Conservation (phyloP, 306 rosid genomes). For the Cicer yamashitae region DNA sequence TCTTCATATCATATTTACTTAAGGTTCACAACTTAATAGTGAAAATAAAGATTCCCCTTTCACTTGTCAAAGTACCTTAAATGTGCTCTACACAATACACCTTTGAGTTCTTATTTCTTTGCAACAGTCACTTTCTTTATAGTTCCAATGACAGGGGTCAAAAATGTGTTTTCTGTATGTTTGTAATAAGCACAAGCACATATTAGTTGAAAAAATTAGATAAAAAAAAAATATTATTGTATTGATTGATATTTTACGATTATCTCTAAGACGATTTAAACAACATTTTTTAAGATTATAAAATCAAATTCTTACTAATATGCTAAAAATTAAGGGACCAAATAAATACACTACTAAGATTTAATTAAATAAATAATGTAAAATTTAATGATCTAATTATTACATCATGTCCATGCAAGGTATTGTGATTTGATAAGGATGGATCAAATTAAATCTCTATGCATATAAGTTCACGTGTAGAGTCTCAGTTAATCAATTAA, state of each 20-base stretch:
- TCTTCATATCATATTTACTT: constrained; percentile 51
- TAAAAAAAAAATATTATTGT: too few species aligned
- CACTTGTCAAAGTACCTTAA: constrained; percentile 64
- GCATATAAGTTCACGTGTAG: constrained; percentile 58
- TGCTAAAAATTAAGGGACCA: too few species aligned
- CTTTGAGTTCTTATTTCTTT: constrained; percentile 59
- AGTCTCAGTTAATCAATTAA: constrained; percentile 47
- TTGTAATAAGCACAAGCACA: constrained; percentile 31
- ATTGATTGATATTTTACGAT: too few species aligned
- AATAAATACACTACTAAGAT: too few species aligned
- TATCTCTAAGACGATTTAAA: too few species aligned
- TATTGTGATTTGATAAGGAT: constrained; percentile 59
- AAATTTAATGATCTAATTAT: constrained; percentile 57
- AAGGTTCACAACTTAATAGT: constrained; percentile 55
- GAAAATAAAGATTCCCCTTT: constrained; percentile 67
- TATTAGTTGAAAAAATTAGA: not conserved
- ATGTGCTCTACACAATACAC: constrained; percentile 54
- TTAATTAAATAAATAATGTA: constrained; percentile 19
- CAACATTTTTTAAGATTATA: too few species aligned
- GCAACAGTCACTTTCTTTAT: constrained; percentile 67
- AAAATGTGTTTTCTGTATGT: constrained; percentile 46
- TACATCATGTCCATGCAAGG: constrained; percentile 62
- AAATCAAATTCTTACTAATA: too few species aligned
- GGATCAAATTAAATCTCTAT: constrained; percentile 48
- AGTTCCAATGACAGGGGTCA: constrained; percentile 60